These are phyloP conservation scores for Pleurotus salmoneostramineus DNA, from an alignment of 768 basidiomycete genomes.

Conservation along the genomic window DNA sequence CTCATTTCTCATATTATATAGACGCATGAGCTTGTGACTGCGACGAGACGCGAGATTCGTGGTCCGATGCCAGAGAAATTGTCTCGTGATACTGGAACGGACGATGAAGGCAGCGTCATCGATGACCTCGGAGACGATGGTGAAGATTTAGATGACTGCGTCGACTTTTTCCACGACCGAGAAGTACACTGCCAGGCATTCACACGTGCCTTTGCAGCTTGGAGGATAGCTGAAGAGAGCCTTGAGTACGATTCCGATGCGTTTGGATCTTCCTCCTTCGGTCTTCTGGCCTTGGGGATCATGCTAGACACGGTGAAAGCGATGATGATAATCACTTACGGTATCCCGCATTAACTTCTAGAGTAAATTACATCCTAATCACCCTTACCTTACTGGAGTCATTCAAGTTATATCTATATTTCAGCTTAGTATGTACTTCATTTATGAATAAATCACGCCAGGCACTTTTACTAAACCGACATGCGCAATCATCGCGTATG, in stretches of 20 bases:
- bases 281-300: slow-evolving; percentile 36
- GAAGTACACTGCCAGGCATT: slow-evolving; percentile 24
- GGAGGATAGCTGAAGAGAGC: slow-evolving; percentile 31
- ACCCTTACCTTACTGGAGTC: too few species aligned
- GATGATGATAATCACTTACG: too few species aligned
- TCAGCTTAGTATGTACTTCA: too few species aligned
- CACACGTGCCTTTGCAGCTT: slow-evolving; percentile 39
- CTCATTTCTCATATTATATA: slow-evolving; percentile 10
- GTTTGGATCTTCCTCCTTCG: slow-evolving; percentile 43
- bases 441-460: too few species aligned
- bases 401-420: too few species aligned
- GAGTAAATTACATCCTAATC: too few species aligned
- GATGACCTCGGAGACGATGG: slow-evolving; percentile 19
- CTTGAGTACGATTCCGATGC: slow-evolving; percentile 19
- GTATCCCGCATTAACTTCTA: too few species aligned
- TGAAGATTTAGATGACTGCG: slow-evolving; percentile 22
- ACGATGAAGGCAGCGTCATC: slow-evolving; percentile 22
- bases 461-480: too few species aligned
- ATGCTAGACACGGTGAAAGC: slow-evolving; percentile 36
- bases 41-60: slow-evolving; percentile 28
- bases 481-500: too few species aligned
- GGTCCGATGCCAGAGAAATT: slow-evolving; percentile 9
- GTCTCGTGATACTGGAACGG: slow-evolving; percentile 9
- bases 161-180: slow-evolving; percentile 19
- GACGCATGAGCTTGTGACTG: slow-evolving; percentile 35